phyloP scores from a whole-genome alignment of 805 yeast species.

The Yarrowia bubula region DNA sequence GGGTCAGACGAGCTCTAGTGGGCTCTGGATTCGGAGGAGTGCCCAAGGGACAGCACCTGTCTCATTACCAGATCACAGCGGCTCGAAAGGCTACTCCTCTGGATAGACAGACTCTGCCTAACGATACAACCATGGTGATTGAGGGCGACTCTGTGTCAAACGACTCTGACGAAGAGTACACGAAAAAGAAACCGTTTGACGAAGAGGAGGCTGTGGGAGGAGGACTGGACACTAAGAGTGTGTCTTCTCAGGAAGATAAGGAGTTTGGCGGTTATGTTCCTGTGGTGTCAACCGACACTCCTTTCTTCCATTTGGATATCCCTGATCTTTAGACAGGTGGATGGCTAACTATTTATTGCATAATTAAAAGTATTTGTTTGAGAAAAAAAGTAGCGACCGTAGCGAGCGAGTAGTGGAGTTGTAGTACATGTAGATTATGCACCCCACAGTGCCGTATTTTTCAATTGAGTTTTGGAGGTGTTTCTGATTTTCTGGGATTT shows the following conservation, averaged over 20 bases:
- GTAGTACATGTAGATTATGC: neutral
- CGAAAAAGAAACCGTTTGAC: constrained; percentile 28
- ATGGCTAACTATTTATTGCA: constrained; percentile 17
- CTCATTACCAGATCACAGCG: constrained; percentile 8
- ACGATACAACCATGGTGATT: constrained; percentile 11
- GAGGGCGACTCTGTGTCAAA: constrained; percentile 15
- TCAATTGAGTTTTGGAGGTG: too few species aligned
- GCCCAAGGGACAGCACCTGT: constrained; percentile 16
- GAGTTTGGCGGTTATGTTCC: constrained; percentile 51
- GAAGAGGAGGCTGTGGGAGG: constrained; percentile 30
- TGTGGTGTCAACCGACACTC: constrained; percentile 62
- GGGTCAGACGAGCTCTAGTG: constrained; percentile 77
- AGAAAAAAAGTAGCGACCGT: neutral
- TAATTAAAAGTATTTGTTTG: constrained; percentile 4
- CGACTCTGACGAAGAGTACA: constrained; percentile 18
- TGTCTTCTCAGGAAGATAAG: constrained; percentile 28
- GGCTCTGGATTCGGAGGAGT: constrained; percentile 73
- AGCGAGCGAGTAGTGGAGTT: too few species aligned
- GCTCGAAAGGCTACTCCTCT: neutral
- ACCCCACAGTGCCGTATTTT: neutral
- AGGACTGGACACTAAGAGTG: neutral
- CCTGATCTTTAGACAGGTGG: constrained; percentile 44
- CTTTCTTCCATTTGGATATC: constrained; percentile 75
- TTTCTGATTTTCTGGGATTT: too few species aligned
- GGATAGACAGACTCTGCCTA: neutral